Conservation (phyloP, 2,329 filamentous ascomycete species). For the Thelonectria blattea region DNA sequence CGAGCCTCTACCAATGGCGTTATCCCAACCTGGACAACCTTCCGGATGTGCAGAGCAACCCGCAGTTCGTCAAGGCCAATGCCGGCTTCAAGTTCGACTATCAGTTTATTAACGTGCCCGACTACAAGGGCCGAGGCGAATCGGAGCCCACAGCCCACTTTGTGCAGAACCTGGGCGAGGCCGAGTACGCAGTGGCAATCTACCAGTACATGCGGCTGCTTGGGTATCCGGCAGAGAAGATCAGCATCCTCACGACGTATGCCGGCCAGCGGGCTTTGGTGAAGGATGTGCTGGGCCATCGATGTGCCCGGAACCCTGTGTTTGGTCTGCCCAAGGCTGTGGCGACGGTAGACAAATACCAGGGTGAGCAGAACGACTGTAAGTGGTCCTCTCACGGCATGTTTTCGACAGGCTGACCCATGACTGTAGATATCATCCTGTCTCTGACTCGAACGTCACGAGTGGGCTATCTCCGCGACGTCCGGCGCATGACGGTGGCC, state of each 20-base stretch:
- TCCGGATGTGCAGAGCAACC: conserved; percentile 69
- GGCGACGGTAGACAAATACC: conserved; percentile 97
- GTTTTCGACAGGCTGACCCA: conserved; percentile 30
- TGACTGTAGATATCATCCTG: conserved; percentile 78
- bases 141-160: conserved; percentile 91
- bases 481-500: conserved; percentile 91
- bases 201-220: conserved; percentile 98
- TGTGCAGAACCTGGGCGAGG: conserved; percentile 94
- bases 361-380: conserved; percentile 99
- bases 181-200: conserved; percentile 93
- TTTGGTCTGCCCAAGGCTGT: conserved; percentile 91
- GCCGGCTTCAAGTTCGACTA: conserved; percentile 93
- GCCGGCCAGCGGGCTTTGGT: conserved; percentile 90
- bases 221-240: conserved; percentile 83
- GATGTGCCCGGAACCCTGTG: conserved; percentile 81
- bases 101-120: conserved; percentile 93
- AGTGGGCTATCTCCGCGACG: conserved; percentile 91
- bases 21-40: conserved; percentile 83
- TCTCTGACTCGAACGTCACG: conserved; percentile 88
- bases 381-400: conserved; percentile 50
- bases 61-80: conserved; percentile 83
- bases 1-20: conserved; percentile 90
- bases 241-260: conserved; percentile 91
- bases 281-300: conserved; percentile 80
- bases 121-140: conserved; percentile 91